phyloP scores from a whole-genome alignment of 495 filamentous ascomycete species.

The Alectoria sarmentosa region DNA sequence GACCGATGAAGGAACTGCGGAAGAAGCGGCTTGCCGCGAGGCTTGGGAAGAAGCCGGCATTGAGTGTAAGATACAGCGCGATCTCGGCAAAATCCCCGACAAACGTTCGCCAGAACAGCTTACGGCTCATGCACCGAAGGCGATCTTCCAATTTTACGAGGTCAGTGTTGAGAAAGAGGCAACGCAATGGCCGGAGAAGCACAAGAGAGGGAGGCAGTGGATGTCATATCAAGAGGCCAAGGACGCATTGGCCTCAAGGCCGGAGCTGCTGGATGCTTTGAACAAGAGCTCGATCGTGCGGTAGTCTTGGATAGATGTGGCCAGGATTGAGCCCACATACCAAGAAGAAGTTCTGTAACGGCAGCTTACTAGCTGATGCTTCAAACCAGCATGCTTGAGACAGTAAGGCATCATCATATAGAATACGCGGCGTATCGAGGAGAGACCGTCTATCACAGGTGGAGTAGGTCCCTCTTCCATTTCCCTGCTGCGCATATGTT shows the following conservation, averaged over 20 bases:
- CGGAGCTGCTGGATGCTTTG: constrained; percentile 82
- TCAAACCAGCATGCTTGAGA: constrained; percentile 1
- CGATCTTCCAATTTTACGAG: constrained; percentile 84
- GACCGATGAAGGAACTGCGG: constrained; percentile 68
- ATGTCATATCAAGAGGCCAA: constrained; percentile 76
- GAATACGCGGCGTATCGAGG: constrained; percentile 12
- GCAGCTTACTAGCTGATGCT: neutral
- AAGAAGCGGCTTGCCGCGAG: constrained; percentile 68
- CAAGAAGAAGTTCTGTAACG: neutral
- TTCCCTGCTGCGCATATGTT: neutral
- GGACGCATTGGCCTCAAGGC: constrained; percentile 64
- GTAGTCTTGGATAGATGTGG: constrained; percentile 28
- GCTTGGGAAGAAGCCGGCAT: constrained; percentile 99
- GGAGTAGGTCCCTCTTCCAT: constrained; percentile 9
- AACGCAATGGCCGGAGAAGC: constrained; percentile 83
- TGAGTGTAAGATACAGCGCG: constrained; percentile 66
- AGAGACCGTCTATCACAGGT: constrained; percentile 8
- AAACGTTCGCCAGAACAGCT: constrained; percentile 51
- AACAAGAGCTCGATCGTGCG: constrained; percentile 69
- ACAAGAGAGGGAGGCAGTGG: constrained; percentile 87
- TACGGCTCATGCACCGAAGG: constrained; percentile 61
- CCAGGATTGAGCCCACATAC: constrained; percentile 2
- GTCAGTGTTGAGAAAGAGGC: constrained; percentile 77
- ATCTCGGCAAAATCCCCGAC: constrained; percentile 82
- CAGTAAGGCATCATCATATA: constrained; percentile 3